Evolutionary conservation across 2,329 filamentous ascomycete genomes (phyloP).

Genomic region (Atkinsonella hypoxylon): DNA sequence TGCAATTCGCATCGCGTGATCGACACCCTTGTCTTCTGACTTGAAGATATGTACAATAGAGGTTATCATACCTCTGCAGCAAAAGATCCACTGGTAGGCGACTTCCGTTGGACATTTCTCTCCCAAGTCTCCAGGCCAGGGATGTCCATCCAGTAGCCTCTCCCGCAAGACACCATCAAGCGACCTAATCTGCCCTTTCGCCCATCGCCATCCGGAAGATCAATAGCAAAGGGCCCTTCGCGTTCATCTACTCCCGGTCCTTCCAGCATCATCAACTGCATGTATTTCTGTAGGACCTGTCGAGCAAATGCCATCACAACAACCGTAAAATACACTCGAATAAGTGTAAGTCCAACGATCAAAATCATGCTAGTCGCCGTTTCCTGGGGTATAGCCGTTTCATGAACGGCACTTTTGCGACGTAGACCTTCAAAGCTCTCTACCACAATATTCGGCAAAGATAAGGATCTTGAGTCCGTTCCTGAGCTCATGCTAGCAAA

Average conservation of each 20-base stretch:
- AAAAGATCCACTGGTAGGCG: constrained; percentile 26
- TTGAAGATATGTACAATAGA: neutral
- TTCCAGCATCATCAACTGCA: constrained; percentile 35
- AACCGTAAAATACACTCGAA: constrained; percentile 73
- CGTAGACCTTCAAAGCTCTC: constrained; percentile 23
- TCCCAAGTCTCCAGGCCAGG: constrained; percentile 58
- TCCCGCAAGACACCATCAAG: constrained; percentile 60
- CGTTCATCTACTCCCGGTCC: constrained; percentile 32
- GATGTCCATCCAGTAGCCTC: constrained; percentile 70
- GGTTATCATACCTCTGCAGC: constrained; percentile 21
- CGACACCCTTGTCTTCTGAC: constrained; percentile 1
- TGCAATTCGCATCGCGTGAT: constrained; percentile 10
- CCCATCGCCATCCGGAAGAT: constrained; percentile 63
- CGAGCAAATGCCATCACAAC: constrained; percentile 76
- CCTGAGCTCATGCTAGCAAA: constrained; percentile 46
- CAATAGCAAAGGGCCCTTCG: constrained; percentile 56
- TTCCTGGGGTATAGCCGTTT: constrained; percentile 37
- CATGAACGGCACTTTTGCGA: constrained; percentile 21
- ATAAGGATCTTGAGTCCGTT: constrained; percentile 11
- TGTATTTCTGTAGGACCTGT: constrained; percentile 58
- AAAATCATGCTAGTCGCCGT: constrained; percentile 66
- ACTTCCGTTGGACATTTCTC: constrained; percentile 44
- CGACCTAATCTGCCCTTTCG: constrained; percentile 72
- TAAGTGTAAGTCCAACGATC: constrained; percentile 59
- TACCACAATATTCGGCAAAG: constrained; percentile 15